Conservation (phyloP, 2,329 filamentous ascomycete genomes). For the Calonectria naviculata region DNA sequence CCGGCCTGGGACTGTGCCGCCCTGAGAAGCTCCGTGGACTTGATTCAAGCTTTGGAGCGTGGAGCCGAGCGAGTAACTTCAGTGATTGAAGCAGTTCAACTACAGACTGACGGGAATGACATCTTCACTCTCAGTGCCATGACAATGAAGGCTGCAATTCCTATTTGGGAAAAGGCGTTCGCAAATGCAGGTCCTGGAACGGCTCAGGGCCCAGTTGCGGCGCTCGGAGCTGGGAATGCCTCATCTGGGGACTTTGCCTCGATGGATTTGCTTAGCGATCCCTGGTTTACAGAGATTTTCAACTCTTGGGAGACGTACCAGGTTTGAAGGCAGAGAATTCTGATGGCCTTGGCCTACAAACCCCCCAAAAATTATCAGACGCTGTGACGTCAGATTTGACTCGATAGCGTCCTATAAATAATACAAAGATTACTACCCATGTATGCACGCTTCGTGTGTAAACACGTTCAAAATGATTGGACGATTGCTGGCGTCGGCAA, state of each 20-base stretch:
- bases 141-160: slow-evolving; percentile 17
- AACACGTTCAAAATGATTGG: not conserved
- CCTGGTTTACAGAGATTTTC: slow-evolving; percentile 20
- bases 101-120: slow-evolving; percentile 14
- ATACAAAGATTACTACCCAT: not conserved
- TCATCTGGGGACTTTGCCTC: not conserved
- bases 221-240: not conserved
- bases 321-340: slow-evolving; percentile 1
- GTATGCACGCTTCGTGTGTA: not conserved
- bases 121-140: slow-evolving; percentile 10
- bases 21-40: slow-evolving; percentile 45
- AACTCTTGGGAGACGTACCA: slow-evolving; percentile 5
- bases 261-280: slow-evolving; percentile 22
- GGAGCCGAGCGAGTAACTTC: not conserved
- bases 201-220: not conserved
- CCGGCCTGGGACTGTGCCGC: slow-evolving; percentile 51
- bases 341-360: not conserved
- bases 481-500: not conserved
- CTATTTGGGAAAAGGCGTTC: slow-evolving; percentile 24
- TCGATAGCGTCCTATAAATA: not conserved
- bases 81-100: not conserved
- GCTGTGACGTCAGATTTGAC: not conserved
- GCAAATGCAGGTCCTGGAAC: not conserved
- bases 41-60: slow-evolving; percentile 36
- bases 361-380: not conserved